Evolutionary conservation across 2,329 filamentous ascomycete genomes (phyloP).

Genomic region (Lachnellula hyalina): DNA sequence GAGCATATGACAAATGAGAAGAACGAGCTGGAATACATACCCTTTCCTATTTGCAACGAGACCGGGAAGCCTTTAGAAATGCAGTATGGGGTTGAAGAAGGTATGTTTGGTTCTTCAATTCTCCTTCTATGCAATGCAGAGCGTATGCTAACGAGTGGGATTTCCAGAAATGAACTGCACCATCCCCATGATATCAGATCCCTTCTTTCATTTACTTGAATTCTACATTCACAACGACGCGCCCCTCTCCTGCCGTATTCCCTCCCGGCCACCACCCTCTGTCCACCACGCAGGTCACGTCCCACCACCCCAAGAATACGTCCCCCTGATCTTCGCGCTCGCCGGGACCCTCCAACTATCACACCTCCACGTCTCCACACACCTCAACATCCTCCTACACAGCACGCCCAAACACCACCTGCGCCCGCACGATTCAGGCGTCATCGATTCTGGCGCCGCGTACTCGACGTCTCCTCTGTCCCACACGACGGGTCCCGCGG

Average conservation of each 20-base stretch:
- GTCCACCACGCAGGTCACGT: conserved; percentile 34
- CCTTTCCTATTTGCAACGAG: conserved; percentile 87
- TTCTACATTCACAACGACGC: conserved; percentile 98
- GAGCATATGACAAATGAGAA: conserved; percentile 79
- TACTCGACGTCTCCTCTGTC: conserved; percentile 75
- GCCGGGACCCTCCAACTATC: conserved; percentile 83
- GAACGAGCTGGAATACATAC: conserved; percentile 84
- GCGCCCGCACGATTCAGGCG: conserved; percentile 64
- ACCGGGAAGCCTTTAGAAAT: conserved; percentile 78
- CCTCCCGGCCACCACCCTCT: conserved; percentile 62
- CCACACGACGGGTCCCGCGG: conserved; percentile 43
- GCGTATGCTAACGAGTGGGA: background rate
- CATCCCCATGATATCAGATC: conserved; percentile 68
- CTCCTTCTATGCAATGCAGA: background rate
- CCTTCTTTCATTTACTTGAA: conserved; percentile 84
- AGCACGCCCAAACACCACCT: conserved; percentile 53
- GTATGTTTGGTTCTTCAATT: conserved; percentile 10
- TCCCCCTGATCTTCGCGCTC: conserved; percentile 82
- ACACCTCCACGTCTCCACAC: conserved; percentile 85
- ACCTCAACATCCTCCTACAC: conserved; percentile 85
- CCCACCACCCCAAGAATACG: conserved; percentile 51
- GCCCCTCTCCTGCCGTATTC: conserved; percentile 84
- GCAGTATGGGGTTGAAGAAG: conserved; percentile 69
- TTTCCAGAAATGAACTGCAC: conserved; percentile 73
- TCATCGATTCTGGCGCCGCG: conserved; percentile 79